Evolutionary conservation across 768 basidiomycete species (phyloP).

Genomic region (Naematelia aurantialba): DNA sequence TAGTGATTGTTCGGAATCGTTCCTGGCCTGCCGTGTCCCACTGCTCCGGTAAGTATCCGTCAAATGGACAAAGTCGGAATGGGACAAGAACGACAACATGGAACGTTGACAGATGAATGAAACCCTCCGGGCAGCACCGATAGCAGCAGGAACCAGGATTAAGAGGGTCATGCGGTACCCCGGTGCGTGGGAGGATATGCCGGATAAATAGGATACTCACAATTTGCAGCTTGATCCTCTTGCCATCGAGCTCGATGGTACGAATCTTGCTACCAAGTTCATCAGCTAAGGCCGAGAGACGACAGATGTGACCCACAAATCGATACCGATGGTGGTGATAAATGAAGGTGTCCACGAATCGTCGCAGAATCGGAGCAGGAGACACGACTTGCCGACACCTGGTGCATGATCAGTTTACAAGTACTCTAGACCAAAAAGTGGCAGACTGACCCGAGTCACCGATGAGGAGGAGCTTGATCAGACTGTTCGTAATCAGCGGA

Average conservation of each 20-base stretch:
- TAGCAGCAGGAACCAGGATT: background rate
- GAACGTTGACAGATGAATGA: too few relatives aligned
- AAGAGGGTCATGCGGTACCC: too few relatives aligned
- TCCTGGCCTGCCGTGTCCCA: slow-evolving; percentile 99
- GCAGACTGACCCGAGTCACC: slow-evolving; percentile 76
- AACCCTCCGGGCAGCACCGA: too few relatives aligned
- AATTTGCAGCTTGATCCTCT: slow-evolving; percentile 97
- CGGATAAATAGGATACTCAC: slow-evolving; percentile 55
- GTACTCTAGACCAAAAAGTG: slow-evolving; percentile 1
- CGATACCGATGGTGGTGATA: slow-evolving; percentile 84
- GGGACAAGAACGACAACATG: too few relatives aligned
- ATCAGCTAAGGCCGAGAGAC: background rate
- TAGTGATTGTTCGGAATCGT: slow-evolving; percentile 93
- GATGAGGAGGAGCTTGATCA: slow-evolving; percentile 77
- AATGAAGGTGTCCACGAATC: slow-evolving; percentile 99
- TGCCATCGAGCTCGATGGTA: slow-evolving; percentile 96
- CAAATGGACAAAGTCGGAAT: too few relatives aligned
- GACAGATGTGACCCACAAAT: slow-evolving; percentile 2
- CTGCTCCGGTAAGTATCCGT: slow-evolving; percentile 52
- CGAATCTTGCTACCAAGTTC: slow-evolving; percentile 62
- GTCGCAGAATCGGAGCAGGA: slow-evolving; percentile 76
- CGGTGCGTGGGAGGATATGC: too few relatives aligned
- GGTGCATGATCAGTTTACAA: background rate
- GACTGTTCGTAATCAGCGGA: slow-evolving; percentile 13
- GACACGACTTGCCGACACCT: slow-evolving; percentile 87